phyloP scores from a whole-genome alignment of 2,329 filamentous ascomycete species.

The Colletotrichum cordylinicola region DNA sequence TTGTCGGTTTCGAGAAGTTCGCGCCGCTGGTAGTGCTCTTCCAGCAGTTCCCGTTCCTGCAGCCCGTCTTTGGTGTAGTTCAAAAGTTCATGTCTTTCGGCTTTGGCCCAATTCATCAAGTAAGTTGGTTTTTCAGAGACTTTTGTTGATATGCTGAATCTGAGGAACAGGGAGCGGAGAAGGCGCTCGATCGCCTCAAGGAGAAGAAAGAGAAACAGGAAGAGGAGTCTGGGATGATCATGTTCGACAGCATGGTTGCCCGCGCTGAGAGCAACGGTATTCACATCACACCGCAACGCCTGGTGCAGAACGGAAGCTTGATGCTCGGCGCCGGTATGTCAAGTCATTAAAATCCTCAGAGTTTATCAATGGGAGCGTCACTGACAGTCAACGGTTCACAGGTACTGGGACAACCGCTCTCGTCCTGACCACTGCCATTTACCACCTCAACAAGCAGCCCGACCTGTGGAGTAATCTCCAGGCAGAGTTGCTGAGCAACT shows the following conservation, averaged over 20 bases:
- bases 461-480: neutral
- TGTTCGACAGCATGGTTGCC: neutral
- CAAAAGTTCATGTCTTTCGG: neutral
- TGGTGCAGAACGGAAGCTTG: neutral
- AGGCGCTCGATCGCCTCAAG: neutral
- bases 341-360: fast-evolving
- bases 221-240: neutral
- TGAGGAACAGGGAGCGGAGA: neutral
- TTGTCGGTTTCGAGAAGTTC: neutral
- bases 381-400: neutral
- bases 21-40: neutral
- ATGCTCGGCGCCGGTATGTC: neutral
- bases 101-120: neutral
- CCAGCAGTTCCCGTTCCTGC: neutral
- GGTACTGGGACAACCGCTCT: neutral
- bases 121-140: fast-evolving
- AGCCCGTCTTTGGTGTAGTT: neutral
- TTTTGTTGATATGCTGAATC: neutral
- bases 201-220: neutral
- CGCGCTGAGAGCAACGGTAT: neutral
- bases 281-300: neutral
- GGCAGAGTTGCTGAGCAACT: neutral
- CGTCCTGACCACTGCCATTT: neutral
- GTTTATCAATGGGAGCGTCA: too few species aligned
- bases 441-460: neutral